phyloP scores from a whole-genome alignment of 2,329 filamentous ascomycete species.

The Ophiostoma sp. region DNA sequence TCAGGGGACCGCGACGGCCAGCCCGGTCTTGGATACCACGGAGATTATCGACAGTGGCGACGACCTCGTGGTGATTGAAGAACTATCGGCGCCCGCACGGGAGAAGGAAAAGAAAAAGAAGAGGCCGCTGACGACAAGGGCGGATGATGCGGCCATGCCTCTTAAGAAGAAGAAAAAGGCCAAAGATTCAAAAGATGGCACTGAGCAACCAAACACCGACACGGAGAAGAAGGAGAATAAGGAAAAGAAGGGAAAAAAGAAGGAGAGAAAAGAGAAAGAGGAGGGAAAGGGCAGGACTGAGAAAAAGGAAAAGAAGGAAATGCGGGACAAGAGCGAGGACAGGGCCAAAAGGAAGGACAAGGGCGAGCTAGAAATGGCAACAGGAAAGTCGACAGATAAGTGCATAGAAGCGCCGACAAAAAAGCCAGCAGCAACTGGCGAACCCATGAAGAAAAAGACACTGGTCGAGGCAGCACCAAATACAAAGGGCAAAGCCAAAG shows the following conservation, averaged over 20 bases:
- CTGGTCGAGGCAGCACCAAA: not conserved
- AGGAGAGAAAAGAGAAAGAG: not conserved
- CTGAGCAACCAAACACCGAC: not conserved
- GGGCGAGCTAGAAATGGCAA: not conserved
- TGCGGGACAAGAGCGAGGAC: not conserved
- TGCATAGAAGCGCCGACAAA: not conserved
- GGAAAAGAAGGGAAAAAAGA: not conserved
- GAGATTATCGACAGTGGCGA: not conserved
- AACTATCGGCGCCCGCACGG: not conserved
- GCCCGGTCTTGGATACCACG: not conserved
- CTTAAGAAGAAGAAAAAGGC: constrained; percentile 7
- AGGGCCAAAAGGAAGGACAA: not conserved
- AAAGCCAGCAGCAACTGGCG: not conserved
- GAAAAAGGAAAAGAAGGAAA: not conserved
- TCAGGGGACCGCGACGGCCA: not conserved
- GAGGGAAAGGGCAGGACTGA: not conserved
- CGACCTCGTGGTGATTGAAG: constrained; percentile 15
- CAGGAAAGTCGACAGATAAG: not conserved
- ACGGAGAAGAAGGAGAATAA: not conserved
- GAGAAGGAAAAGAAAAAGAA: constrained; percentile 17
- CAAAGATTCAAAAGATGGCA: not conserved
- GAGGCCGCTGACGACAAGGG: not conserved
- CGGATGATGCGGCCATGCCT: not conserved
- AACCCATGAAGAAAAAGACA: not conserved
- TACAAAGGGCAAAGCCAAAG: not conserved